These are phyloP conservation scores for Hemileia vastatrix DNA, from an alignment of 1,284 basidiomycete genomes.

Conservation along the genomic window DNA sequence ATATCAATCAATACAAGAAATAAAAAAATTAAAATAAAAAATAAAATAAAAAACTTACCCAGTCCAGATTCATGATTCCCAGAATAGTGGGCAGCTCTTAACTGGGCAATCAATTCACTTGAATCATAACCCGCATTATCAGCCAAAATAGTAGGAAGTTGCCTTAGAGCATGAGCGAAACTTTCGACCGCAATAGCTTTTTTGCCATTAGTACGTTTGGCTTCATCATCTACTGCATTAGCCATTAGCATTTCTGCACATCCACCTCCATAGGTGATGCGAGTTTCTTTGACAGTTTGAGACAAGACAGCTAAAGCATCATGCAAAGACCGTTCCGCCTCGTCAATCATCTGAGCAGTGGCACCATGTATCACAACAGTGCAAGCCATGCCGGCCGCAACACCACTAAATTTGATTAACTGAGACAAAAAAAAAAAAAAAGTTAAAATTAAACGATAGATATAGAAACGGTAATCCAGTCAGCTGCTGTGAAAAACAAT, in stretches of 20 bases:
- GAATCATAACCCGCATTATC: constrained; percentile 98
- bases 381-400: constrained; percentile 96
- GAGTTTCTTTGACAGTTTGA: constrained; percentile 94
- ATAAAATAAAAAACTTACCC: constrained; percentile 50
- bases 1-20: not conserved
- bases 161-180: constrained; percentile 76
- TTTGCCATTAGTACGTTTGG: constrained; percentile 77
- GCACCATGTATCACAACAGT: constrained; percentile 95
- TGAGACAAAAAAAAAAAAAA: constrained; percentile 41
- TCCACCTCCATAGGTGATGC: constrained; percentile 86
- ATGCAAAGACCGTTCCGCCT: constrained; percentile 93
- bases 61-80: constrained; percentile 75
- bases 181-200: constrained; percentile 90
- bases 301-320: constrained; percentile 95
- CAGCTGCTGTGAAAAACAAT: no score
- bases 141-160: constrained; percentile 90
- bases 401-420: constrained; percentile 98
- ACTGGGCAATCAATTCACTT: constrained; percentile 79
- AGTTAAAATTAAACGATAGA: constrained; percentile 6
- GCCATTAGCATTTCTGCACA: constrained; percentile 98
- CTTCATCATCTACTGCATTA: constrained; percentile 81
- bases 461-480: no score
- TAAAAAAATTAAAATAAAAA: not conserved
- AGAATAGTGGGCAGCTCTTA: constrained; percentile 89
- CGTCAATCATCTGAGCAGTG: constrained; percentile 97